Evolutionary conservation across 345 rosid genomes (phyloP), one percentile per base, ranked within the genome.

Genomic region (Camelina laxa): DNA sequence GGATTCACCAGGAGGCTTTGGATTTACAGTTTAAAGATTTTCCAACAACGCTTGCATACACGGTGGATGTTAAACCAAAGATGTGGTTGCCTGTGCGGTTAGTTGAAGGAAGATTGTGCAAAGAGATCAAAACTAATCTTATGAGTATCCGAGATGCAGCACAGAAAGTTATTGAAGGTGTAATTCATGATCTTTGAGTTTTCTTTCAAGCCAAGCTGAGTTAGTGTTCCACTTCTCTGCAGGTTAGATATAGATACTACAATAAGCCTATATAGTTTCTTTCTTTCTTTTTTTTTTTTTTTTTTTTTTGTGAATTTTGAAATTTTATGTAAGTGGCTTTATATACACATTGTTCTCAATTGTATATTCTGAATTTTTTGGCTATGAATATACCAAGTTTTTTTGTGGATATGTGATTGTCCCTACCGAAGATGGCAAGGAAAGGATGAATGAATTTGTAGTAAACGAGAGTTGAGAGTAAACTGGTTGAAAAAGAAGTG

Each of bases 41-140:
- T 59, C 82, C 48, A 41, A 85, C 98, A 0, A 84, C 85, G 48
- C 96, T 95, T 60, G 79, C 85, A 0, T 90, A 89, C 79, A 47
- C 73, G 1, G 88, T 91, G 4, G 91, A 90, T 66, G 89, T 89
- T 19, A 87, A 82, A 75, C 99, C 97, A 3, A 95, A 95, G 79
- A 49, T 83, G 47, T 89, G 97, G 97, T 76, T 95, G 78, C 98
- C 97, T 0, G 87, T 90, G 60, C 72, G 81, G 16, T 81, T 95
- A 19, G 81, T 95, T 31, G 97, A 95, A 85, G 97, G 97, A 55
- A 85, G 92, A 67, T 81, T 95, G 27, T 81, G 90, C 70, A 87
- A 56, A 16, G 93, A 89, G 86, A 87, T 95, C 17, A 85, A 82
- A 71, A 83, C 81, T 12, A 91, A 91, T 72, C 96, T 95, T 51